These are phyloP conservation scores for Phytophthora tubulina DNA, from an alignment of 352 stramenopile species.

Conservation along the genomic window DNA sequence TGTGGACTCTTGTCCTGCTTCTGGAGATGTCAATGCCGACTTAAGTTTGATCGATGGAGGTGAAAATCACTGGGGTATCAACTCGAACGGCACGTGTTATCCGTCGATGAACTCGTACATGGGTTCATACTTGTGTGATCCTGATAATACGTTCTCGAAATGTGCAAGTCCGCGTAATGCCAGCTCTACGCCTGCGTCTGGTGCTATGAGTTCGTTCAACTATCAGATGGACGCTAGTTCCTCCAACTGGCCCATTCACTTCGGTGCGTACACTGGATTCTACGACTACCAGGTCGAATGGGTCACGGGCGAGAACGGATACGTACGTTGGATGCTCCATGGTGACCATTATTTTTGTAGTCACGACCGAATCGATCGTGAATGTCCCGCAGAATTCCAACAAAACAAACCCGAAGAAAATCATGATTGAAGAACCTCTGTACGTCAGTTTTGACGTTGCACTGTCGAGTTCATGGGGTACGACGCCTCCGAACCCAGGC, in stretches of 20 bases:
- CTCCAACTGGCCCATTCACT: constrained; percentile 71
- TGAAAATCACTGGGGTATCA: constrained; percentile 64
- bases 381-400: constrained; percentile 57
- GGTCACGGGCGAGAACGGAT: constrained; percentile 72
- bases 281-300: constrained; percentile 73
- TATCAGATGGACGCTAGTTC: constrained; percentile 87
- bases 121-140: constrained; percentile 67
- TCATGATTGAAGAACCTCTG: constrained; percentile 91
- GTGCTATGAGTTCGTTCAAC: constrained; percentile 70
- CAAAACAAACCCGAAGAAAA: constrained; percentile 64
- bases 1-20: constrained; percentile 51
- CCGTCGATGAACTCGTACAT: constrained; percentile 72
- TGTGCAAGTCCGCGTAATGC: constrained; percentile 51
- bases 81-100: constrained; percentile 73
- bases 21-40: constrained; percentile 56
- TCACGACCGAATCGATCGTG: constrained; percentile 54
- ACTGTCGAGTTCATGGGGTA: constrained; percentile 92
- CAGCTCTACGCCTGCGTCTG: constrained; percentile 38
- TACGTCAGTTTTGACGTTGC: constrained; percentile 95
- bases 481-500: constrained; percentile 59
- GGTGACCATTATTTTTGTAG: constrained; percentile 66
- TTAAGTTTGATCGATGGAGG: constrained; percentile 50
- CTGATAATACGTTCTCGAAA: constrained; percentile 52
- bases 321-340: constrained; percentile 74
- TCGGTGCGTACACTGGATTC: constrained; percentile 52